Base-by-base conservation (phyloP, 2,329 filamentous ascomycete species). In the Claviceps africana region DNA sequence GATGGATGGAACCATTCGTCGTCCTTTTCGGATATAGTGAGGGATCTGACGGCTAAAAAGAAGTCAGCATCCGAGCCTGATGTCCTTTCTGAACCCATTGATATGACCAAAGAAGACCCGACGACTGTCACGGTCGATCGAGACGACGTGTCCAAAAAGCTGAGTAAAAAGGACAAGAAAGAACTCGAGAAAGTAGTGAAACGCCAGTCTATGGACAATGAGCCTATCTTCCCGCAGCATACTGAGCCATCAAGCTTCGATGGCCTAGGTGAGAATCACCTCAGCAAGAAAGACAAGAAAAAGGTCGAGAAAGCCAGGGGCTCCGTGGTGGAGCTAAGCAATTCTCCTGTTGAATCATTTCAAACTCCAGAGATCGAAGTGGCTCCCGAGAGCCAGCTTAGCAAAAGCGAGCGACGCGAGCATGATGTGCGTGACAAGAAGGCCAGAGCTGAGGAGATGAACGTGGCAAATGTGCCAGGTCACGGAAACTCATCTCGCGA, bases 211-310 rank as follows among this genome's bases (percentile, higher is more conserved):
- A 71, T 52, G 5, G 60, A 62, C 15, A 19, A 42, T 22, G 52
- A 56, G 9, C 48, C 44, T n/a, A 51, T 55, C 28, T 8, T 21
- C 47, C 15, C 50, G 10, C 39, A 47, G 19, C 50, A 47, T 1
- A 48, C 51, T 2, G 51, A 46, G 15, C 33, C 47, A 3, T 43
- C 56, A 8, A 53, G 57, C 6, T 53, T 57, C 11, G 59, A 62
- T 37, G 57, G 60, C 47, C 54, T 50, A 10, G 57, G 59, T 11
- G 61, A 64, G 4, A 50, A 8, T 11, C 63, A 68, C 53, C 56
- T 70, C 44, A 74, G 66, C 61, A 76, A 73, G 59, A 76, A 75
- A 61, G 72, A 76, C 53, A 69, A 69, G 58, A 74, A 72, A 61
- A 74, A 70, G 63, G 64, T 67, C 15, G 70, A 74, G 35, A 75